These are phyloP conservation scores for Tricholoma flavovirens DNA, from an alignment of 768 basidiomycete genomes.

Conservation along the genomic window DNA sequence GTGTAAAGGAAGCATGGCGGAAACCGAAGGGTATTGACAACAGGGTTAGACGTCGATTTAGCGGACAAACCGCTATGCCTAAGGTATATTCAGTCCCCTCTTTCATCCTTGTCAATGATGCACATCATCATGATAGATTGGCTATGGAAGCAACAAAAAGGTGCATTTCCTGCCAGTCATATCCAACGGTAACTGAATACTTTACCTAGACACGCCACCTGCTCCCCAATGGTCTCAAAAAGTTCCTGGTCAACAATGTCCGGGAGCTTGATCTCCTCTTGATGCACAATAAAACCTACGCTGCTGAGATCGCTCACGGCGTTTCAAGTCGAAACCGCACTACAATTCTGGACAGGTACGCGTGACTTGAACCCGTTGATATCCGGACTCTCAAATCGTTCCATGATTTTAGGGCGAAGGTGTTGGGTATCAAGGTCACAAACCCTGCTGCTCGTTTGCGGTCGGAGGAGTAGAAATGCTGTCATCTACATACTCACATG, in stretches of 20 bases:
- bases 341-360: constrained; percentile 80
- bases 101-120: background rate
- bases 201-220: constrained; percentile 76
- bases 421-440: constrained; percentile 86
- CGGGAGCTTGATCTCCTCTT: constrained; percentile 92
- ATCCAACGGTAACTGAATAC: background rate
- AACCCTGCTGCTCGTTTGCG: constrained; percentile 90
- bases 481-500: constrained; percentile 39
- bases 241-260: constrained; percentile 91
- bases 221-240: constrained; percentile 93
- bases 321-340: constrained; percentile 95
- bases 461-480: constrained; percentile 76
- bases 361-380: constrained; percentile 2
- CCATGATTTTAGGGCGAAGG: constrained; percentile 58
- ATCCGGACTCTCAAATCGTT: constrained; percentile 6
- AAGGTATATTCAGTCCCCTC: constrained; percentile 47
- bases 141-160: constrained; percentile 89
- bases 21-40: constrained; percentile 99
- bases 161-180: constrained; percentile 26
- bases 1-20: constrained; percentile 98
- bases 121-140: constrained; percentile 42
- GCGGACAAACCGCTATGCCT: constrained; percentile 95
- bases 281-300: constrained; percentile 96
- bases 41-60: constrained; percentile 91
- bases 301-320: constrained; percentile 94